Percentiles rank a stretch among this genome's conserved stretches.
These are phyloP conservation scores for Leccinum subtestaceum DNA, from an alignment of 768 basidiomycete genomes.

Conservation along the genomic window DNA sequence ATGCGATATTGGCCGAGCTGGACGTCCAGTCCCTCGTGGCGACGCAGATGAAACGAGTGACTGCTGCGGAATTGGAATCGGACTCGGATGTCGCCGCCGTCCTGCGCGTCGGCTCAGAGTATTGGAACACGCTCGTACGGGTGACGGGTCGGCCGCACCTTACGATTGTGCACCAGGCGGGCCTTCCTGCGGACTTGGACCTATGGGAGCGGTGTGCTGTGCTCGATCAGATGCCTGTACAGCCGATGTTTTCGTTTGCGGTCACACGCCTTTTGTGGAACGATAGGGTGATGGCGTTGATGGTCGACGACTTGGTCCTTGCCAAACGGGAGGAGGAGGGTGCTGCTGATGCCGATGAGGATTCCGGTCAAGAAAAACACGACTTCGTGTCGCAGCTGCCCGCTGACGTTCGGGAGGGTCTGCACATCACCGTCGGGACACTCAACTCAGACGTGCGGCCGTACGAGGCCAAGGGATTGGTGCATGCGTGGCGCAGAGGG, in stretches of 20 bases:
- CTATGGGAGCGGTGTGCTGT: constrained; percentile 43
- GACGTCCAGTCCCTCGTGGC: constrained; percentile 53
- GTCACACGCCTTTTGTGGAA: constrained; percentile 73
- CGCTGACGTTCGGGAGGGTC: constrained; percentile 41
- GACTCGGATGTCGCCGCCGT: constrained; percentile 19
- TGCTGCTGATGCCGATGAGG: constrained; percentile 47
- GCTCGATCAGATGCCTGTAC: constrained; percentile 20
- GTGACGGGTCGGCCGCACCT: constrained; percentile 72
- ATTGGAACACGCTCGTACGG: constrained; percentile 56
- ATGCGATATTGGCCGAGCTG: constrained; percentile 72
- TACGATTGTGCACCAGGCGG: constrained; percentile 75
- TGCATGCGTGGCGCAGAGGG: constrained; percentile 50
- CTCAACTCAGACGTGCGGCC: constrained; percentile 45
- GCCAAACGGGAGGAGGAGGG: constrained; percentile 27
- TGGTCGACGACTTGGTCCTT: constrained; percentile 57
- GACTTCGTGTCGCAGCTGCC: constrained; percentile 50
- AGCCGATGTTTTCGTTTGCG: constrained; percentile 59
- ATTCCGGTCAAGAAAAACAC: constrained; percentile 36
- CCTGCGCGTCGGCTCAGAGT: constrained; percentile 30
- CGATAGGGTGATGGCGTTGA: constrained; percentile 74
- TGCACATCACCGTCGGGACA: constrained; percentile 92
- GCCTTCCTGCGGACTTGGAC: constrained; percentile 31
- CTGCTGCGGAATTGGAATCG: background rate
- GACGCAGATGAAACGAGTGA: constrained; percentile 33
- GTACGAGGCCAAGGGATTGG: constrained; percentile 69